Evolutionary conservation across 2,329 filamentous ascomycete species (phyloP).

Genomic region (Aspergillus fructus): DNA sequence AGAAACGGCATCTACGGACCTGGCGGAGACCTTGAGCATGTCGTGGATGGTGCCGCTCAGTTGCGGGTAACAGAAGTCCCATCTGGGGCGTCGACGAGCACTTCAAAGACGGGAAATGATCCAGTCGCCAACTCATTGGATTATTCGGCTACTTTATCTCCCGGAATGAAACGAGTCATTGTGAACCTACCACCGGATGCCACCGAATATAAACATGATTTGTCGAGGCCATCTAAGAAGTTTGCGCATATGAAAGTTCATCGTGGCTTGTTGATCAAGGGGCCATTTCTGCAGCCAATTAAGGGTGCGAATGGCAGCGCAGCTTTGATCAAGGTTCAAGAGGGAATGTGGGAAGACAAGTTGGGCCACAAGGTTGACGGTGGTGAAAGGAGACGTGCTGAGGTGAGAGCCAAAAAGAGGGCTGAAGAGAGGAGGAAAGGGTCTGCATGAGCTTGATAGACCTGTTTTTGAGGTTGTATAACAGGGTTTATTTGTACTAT

Average conservation of each 20-base stretch:
- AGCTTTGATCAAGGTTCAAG: conserved; percentile 68
- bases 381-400: conserved; percentile 83
- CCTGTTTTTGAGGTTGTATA: conserved; percentile 7
- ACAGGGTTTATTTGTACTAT: conserved; percentile 9
- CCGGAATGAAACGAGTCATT: conserved; percentile 57
- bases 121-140: conserved; percentile 27
- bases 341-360: conserved; percentile 91
- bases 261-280: conserved; percentile 68
- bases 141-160: conserved; percentile 54
- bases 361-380: conserved; percentile 91
- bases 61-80: conserved; percentile 59
- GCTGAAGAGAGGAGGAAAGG: conserved; percentile 74
- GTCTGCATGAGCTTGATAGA: conserved; percentile 12
- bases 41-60: conserved; percentile 62
- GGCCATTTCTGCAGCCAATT: conserved; percentile 70
- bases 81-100: conserved; percentile 30
- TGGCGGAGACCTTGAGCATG: conserved; percentile 77
- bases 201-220: conserved; percentile 53
- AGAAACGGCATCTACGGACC: conserved; percentile 73
- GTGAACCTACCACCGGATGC: conserved; percentile 60
- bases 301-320: conserved; percentile 60
- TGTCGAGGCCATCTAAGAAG: conserved; percentile 48
- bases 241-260: conserved; percentile 67
- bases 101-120: conserved; percentile 21
- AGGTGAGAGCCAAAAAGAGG: conserved; percentile 83